These are phyloP conservation scores for Fraxinus anomala DNA, from an alignment of 257 asterid genomes.

Conservation along the genomic window DNA sequence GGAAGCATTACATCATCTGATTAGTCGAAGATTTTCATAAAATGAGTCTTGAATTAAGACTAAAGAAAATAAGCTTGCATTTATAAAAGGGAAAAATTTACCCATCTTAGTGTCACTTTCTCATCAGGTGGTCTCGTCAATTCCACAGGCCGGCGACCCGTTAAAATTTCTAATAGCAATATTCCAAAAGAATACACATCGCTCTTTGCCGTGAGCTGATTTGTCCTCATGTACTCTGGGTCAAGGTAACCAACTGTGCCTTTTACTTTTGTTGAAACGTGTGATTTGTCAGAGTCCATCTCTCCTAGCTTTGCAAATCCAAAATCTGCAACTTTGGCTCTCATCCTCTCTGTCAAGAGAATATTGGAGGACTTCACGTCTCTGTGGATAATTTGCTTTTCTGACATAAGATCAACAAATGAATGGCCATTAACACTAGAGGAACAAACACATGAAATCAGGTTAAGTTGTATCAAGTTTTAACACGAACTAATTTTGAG, in stretches of 20 bases:
- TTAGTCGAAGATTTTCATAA: not conserved
- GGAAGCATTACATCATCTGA: not conserved
- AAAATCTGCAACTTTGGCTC: conserved; percentile 95
- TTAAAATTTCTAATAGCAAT: conserved; percentile 69
- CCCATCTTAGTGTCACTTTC: conserved; percentile 89
- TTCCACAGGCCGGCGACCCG: conserved; percentile 98
- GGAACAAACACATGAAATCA: no score
- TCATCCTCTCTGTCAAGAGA: conserved; percentile 84
- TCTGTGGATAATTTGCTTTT: conserved; percentile 97
- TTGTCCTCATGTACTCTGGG: conserved; percentile 94
- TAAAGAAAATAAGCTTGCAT: conserved; percentile 4
- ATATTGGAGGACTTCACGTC: conserved; percentile 96
- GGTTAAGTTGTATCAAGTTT: no score
- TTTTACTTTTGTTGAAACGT: conserved; percentile 81
- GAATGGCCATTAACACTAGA: no score
- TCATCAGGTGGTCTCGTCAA: conserved; percentile 65
- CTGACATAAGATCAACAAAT: conserved; percentile 51
- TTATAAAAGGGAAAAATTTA: conserved; percentile 33
- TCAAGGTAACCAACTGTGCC: conserved; percentile 99
- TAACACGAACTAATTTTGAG: not conserved
- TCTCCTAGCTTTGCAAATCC: conserved; percentile 92
- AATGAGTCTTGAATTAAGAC: not conserved
- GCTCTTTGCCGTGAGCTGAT: conserved; percentile 82
- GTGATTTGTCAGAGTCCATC: conserved; percentile 65
- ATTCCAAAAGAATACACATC: conserved; percentile 98